Percentiles rank a stretch among this genome's conserved stretches.
phyloP scores from a whole-genome alignment of 2,329 filamentous ascomycete genomes.

The Aspergillus jensenii region DNA sequence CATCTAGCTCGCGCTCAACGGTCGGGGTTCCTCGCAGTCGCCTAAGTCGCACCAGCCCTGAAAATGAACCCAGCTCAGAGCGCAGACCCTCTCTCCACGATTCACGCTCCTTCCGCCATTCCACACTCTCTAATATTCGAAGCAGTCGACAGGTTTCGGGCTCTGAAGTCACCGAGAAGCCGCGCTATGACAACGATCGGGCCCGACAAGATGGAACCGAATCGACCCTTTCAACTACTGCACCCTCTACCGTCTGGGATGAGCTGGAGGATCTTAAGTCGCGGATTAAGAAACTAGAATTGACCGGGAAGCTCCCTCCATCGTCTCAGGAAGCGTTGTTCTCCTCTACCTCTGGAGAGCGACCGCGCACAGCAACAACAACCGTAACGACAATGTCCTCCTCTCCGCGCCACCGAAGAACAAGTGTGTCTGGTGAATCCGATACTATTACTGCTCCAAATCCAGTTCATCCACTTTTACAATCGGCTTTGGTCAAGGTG shows the following conservation, averaged over 20 bases:
- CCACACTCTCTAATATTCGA: conserved; percentile 35
- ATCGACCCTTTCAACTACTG: conserved; percentile 83
- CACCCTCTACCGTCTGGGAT: conserved; percentile 94
- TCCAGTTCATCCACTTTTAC: conserved; percentile 73
- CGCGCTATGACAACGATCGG: conserved; percentile 34
- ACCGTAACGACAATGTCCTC: conserved; percentile 87
- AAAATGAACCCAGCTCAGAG: conserved; percentile 30
- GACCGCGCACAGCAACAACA: conserved; percentile 87
- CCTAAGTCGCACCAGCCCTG: conserved; percentile 37
- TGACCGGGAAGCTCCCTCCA: conserved; percentile 82
- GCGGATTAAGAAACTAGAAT: conserved; percentile 82
- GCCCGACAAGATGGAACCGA: conserved; percentile 66
- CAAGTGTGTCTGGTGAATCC: conserved; percentile 40
- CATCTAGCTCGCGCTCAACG: conserved; percentile 35
- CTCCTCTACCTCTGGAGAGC: conserved; percentile 66
- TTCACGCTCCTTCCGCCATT: conserved; percentile 33
- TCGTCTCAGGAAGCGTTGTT: conserved; percentile 80
- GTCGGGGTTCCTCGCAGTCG: conserved; percentile 38
- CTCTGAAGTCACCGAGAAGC: conserved; percentile 36
- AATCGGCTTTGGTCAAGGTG: conserved; percentile 77
- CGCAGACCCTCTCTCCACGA: conserved; percentile 35
- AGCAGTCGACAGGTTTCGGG: conserved; percentile 36
- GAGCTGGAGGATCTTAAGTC: conserved; percentile 95
- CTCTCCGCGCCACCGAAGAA: conserved; percentile 73
- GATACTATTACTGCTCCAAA: conserved; percentile 38